A percentile compares a stretch with the other conserved stretches of the same genome.
phyloP scores from a whole-genome alignment of 148 eudicot species.

The Oxyria digyna region DNA sequence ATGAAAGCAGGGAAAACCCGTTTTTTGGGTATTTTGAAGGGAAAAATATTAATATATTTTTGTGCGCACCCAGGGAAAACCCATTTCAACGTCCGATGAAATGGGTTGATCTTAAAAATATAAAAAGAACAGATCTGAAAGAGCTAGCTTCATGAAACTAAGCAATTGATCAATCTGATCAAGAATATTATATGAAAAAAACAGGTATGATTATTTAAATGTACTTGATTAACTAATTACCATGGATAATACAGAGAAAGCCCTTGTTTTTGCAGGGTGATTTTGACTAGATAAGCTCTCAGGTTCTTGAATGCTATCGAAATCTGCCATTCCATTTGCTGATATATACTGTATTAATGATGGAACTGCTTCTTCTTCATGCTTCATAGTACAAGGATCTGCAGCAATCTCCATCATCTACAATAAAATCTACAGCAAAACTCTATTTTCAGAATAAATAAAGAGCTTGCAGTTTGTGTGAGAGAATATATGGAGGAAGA shows the following conservation, averaged over 20 bases:
- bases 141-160: too few relatives aligned
- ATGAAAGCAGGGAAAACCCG: too few relatives aligned
- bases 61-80: too few relatives aligned
- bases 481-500: neutral
- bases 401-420: neutral
- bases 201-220: too few relatives aligned
- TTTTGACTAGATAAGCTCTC: too few relatives aligned
- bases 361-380: conserved; percentile 2
- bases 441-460: neutral
- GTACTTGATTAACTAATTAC: neutral
- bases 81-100: too few relatives aligned
- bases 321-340: conserved; percentile 4
- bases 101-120: neutral
- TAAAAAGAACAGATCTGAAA: too few relatives aligned
- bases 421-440: neutral
- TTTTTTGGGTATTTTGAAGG: too few relatives aligned
- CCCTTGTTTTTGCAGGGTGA: neutral
- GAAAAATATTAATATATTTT: too few relatives aligned
- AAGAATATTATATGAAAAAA: too few relatives aligned
- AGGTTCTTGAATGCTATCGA: neutral
- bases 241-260: neutral
- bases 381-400: conserved; percentile 1
- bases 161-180: too few relatives aligned
- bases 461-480: too few relatives aligned
- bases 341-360: neutral